Conservation (phyloP, 2,329 filamentous ascomycete genomes). For the Allantophomopsis lycopodina region DNA sequence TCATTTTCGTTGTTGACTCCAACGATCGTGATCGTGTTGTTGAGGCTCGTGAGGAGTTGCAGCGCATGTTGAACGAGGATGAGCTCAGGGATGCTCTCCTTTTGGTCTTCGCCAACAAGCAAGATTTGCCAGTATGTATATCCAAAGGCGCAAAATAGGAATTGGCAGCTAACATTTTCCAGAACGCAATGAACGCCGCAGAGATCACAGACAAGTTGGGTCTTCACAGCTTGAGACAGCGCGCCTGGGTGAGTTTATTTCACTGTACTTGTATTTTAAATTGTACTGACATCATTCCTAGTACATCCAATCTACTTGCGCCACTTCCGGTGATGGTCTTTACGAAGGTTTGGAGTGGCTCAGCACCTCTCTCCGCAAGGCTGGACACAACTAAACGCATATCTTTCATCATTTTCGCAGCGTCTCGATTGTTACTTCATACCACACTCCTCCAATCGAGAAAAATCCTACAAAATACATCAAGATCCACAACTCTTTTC, state of each 20-base stretch:
- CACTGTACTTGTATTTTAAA: conserved; percentile 1
- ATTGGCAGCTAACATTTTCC: conserved; percentile 17
- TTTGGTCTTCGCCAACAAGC: conserved; percentile 98
- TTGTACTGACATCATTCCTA: conserved; percentile 22
- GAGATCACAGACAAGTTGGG: conserved; percentile 99
- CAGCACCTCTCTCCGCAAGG: conserved; percentile 70
- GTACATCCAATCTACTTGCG: conserved; percentile 99
- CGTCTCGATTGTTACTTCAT: not conserved
- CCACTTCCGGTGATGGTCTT: conserved; percentile 96
- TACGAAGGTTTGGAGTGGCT: conserved; percentile 98
- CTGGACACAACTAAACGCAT: conserved; percentile 43
- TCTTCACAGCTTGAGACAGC: conserved; percentile 96
- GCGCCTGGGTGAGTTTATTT: conserved; percentile 75
- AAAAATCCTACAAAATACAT: not conserved
- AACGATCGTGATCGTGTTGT: conserved; percentile 97
- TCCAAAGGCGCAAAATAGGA: not conserved
- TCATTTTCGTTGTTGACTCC: conserved; percentile 99
- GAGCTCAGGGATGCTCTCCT: conserved; percentile 96
- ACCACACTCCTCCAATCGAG: not conserved
- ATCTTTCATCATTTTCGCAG: conserved; percentile 13
- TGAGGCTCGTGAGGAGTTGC: conserved; percentile 90
- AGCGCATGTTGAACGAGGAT: conserved; percentile 97
- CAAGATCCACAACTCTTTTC: not conserved
- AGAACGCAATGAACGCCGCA: conserved; percentile 99
- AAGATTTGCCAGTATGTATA: conserved; percentile 83